Percentiles rank a stretch among this genome's conserved stretches.
Conservation (phyloP, 2,329 filamentous ascomycete genomes). For the Parastagonospora nodorum region DNA sequence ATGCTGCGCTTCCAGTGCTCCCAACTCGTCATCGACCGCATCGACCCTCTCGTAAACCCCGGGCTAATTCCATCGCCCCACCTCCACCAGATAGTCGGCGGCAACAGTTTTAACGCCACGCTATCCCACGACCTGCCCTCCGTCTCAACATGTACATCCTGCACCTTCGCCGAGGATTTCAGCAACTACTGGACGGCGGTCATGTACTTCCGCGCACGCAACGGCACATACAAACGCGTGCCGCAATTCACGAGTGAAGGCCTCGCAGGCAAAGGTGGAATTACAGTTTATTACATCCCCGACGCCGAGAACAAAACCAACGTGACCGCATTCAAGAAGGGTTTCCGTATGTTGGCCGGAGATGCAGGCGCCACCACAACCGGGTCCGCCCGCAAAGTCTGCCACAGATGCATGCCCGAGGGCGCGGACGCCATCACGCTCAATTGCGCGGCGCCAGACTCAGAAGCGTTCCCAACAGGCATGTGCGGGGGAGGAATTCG, state of each 20-base stretch:
- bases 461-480: constrained; percentile 18
- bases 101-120: constrained; percentile 26
- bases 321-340: constrained; percentile 68
- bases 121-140: constrained; percentile 24
- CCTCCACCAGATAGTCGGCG: constrained; percentile 29
- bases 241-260: constrained; percentile 21
- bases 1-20: constrained; percentile 32
- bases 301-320: constrained; percentile 10
- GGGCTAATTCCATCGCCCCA: constrained; percentile 27
- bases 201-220: constrained; percentile 32
- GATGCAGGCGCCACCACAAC: constrained; percentile 35
- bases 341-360: constrained; percentile 54
- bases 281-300: constrained; percentile 37
- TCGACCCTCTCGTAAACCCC: constrained; percentile 31
- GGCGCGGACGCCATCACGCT: constrained; percentile 25
- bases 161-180: constrained; percentile 36
- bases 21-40: constrained; percentile 30
- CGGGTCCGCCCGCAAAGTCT: constrained; percentile 20
- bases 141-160: constrained; percentile 45
- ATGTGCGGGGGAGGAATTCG: constrained; percentile 64
- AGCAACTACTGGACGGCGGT: constrained; percentile 40
- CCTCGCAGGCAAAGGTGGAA: constrained; percentile 26
- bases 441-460: constrained; percentile 29
- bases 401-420: constrained; percentile 32
- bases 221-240: constrained; percentile 37